Conservation (phyloP, 768 basidiomycete species). For the Mycena pura region DNA sequence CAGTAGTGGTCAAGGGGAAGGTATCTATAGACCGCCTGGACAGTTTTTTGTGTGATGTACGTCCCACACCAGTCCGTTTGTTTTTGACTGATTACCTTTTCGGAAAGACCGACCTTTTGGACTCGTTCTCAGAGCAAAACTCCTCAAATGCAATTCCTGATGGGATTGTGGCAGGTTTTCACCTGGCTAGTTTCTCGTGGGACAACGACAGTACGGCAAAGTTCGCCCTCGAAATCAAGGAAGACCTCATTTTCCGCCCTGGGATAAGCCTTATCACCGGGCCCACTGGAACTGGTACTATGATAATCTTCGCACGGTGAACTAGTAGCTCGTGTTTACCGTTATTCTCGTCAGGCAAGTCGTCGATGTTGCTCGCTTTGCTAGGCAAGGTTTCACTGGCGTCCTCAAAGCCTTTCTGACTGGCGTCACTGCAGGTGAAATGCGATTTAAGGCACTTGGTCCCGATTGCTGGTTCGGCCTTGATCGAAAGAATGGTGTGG, state of each 20-base stretch:
- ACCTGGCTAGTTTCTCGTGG: constrained; percentile 64
- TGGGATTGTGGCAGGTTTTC: too few relatives aligned
- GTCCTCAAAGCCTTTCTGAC: too few relatives aligned
- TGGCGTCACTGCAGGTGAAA: constrained; percentile 61
- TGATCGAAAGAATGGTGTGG: constrained; percentile 70
- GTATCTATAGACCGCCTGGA: constrained; percentile 67
- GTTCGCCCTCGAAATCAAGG: constrained; percentile 56
- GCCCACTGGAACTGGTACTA: constrained; percentile 46
- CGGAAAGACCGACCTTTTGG: too few relatives aligned
- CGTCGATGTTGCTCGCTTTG: constrained; percentile 67
- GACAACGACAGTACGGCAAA: constrained; percentile 49
- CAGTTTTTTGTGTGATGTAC: constrained; percentile 46
- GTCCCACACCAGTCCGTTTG: constrained; percentile 37
- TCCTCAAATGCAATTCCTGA: too few relatives aligned
- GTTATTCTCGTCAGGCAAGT: too few relatives aligned
- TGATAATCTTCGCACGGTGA: constrained; percentile 11
- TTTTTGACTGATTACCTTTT: too few relatives aligned
- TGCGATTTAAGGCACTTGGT: constrained; percentile 61
- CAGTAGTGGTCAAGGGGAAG: constrained; percentile 57
- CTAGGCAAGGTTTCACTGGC: too few relatives aligned
- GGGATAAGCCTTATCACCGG: constrained; percentile 66
- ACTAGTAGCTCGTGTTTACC: too few relatives aligned
- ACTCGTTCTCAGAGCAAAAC: too few relatives aligned
- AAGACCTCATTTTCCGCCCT: constrained; percentile 58
- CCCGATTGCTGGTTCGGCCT: constrained; percentile 71